phyloP scores from a whole-genome alignment of 192 early-diverging fungal species.

The Coemansia sp. region DNA sequence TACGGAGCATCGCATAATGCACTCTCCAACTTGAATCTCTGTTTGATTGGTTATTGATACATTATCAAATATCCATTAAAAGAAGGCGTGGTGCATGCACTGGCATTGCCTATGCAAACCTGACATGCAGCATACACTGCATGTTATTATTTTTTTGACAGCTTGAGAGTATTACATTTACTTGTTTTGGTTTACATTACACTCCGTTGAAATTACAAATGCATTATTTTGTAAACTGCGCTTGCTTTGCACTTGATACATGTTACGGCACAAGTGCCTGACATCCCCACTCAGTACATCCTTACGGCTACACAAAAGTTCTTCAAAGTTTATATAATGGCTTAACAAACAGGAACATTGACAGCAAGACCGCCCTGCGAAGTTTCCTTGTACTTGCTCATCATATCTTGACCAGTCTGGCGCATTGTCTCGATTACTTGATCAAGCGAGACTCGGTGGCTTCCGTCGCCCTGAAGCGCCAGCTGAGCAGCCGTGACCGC shows the following conservation, averaged over 20 bases:
- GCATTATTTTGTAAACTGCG: no score
- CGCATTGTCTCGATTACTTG: conserved; percentile 96
- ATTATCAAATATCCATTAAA: neutral
- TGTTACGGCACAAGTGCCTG: no score
- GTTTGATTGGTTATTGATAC: no score
- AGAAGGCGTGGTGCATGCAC: neutral
- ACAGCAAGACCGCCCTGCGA: conserved; percentile 89
- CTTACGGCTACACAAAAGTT: no score
- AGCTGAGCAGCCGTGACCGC: conserved; percentile 94
- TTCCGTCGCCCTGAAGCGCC: conserved; percentile 90
- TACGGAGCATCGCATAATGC: no score
- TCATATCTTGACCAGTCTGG: conserved; percentile 88
- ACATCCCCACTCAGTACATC: no score
- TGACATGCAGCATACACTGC: neutral
- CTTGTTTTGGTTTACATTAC: no score
- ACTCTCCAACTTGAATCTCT: no score
- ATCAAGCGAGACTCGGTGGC: conserved; percentile 86
- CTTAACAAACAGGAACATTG: conserved; percentile 77
- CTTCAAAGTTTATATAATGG: neutral
- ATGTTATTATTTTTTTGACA: neutral
- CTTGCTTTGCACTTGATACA: no score
- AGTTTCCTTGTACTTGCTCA: conserved; percentile 97
- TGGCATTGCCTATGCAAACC: conserved; percentile 4
- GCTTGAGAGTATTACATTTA: no score
- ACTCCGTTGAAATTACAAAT: no score